Evolutionary conservation across 2,329 filamentous ascomycete species (phyloP), one percentile per base, ranked within the genome.

Genomic region (Botryosphaeria agaves): DNA sequence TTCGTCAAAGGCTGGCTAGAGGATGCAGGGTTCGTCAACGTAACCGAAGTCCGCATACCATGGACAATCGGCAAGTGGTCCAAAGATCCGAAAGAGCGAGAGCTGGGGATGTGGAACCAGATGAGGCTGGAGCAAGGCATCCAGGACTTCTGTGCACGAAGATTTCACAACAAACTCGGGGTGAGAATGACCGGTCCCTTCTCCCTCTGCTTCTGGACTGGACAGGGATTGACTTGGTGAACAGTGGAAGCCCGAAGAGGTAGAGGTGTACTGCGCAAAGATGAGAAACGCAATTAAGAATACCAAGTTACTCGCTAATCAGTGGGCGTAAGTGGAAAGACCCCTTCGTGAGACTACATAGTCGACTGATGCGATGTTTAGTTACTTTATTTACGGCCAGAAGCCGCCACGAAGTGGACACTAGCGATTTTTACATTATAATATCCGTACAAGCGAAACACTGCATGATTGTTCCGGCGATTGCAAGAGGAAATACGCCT

Each of bases 1-100:
- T n/a, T n/a, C n/a, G n/a, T n/a, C 21, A 4, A 14, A 24, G 9
- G 32, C 12, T 16, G 28, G 29, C 7, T 24, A 18, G 18, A 31
- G 30, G 9, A 34, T 14, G 56, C 26, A 45, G 61, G 62, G 2
- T 65, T 64, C 38, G 52, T 51, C 4, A 53, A 62, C 35, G 51
- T 65, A 1, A 48, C 53, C 7, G 55, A 60, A 40, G 41, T 41
- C 33, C 41, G 41, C 20, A 58, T 48, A 38, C 54, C 55, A 31
- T 52, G 54, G 47, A 57, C 59, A 0, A 42, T 61, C 11, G 54
- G 55, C 3, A 46, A 49, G 7, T 62, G 57, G 58, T 46, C 46
- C 20, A 45, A 38, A 5, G 53, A 56, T 32, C 37, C 41, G 18
- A 45, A 40, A 29, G 32, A 51, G 29, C 59, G 59, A 38, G 49